These are phyloP conservation scores for Leccinum olivaceopallidum DNA, from an alignment of 768 basidiomycete genomes.

Conservation along the genomic window DNA sequence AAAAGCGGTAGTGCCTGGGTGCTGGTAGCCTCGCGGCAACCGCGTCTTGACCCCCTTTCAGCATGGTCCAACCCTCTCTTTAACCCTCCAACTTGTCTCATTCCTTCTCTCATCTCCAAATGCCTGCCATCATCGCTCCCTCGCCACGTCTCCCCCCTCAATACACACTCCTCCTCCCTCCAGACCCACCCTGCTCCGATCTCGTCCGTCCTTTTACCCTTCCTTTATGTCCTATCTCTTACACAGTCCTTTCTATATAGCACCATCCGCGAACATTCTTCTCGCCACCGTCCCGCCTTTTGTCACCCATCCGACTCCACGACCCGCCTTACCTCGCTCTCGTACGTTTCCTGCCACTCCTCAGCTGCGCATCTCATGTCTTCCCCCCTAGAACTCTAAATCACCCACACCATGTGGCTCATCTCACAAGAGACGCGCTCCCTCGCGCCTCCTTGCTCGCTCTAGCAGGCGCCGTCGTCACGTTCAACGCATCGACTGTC, in stretches of 20 bases:
- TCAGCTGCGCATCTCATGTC: conserved; percentile 7
- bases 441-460: conserved; percentile 36
- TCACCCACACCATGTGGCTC: conserved; percentile 40
- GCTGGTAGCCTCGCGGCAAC: conserved; percentile 25
- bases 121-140: conserved; percentile 47
- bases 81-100: conserved; percentile 36
- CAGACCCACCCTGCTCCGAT: background rate
- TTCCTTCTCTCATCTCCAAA: conserved; percentile 20
- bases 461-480: conserved; percentile 44
- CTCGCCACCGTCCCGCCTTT: conserved; percentile 31
- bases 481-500: conserved; percentile 42
- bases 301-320: conserved; percentile 40
- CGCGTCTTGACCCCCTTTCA: conserved; percentile 29
- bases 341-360: conserved; percentile 14
- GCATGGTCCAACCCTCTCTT: conserved; percentile 28
- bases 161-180: conserved; percentile 12
- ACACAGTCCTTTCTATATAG: conserved; percentile 18
- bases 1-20: conserved; percentile 19
- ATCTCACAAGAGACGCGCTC: conserved; percentile 38
- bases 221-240: conserved; percentile 1
- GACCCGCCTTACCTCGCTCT: conserved; percentile 27
- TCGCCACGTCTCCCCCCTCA: conserved; percentile 36
- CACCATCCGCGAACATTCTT: conserved; percentile 24
- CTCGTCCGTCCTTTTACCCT: conserved; percentile 10
- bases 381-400: conserved; percentile 37